Evolutionary conservation across 1,284 basidiomycete genomes (phyloP).

Genomic region (Rhizoctonia solani): DNA sequence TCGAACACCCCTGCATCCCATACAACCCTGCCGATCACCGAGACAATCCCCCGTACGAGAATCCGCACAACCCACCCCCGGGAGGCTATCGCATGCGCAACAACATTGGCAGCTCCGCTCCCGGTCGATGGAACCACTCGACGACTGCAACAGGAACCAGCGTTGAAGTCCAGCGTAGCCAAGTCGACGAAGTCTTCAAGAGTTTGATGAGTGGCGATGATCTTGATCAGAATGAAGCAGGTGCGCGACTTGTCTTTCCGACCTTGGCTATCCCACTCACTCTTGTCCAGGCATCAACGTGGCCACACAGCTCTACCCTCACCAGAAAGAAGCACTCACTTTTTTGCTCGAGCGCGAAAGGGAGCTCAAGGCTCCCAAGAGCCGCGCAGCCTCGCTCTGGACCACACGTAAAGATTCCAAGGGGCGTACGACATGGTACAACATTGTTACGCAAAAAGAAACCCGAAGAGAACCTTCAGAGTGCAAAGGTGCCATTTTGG

Average conservation of each 20-base stretch:
- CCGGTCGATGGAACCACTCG: conserved; percentile 60
- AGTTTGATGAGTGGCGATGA: conserved; percentile 86
- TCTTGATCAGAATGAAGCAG: conserved; percentile 80
- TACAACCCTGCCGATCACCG: conserved; percentile 62
- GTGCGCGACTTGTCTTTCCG: conserved; percentile 51
- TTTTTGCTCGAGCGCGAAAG: conserved; percentile 95
- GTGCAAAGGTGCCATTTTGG: conserved; percentile 88
- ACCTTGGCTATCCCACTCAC: conserved; percentile 32
- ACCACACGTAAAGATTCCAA: conserved; percentile 60
- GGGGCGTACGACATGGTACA: conserved; percentile 67
- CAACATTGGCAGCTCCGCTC: conserved; percentile 43
- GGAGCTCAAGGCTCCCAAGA: conserved; percentile 60
- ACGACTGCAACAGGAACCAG: conserved; percentile 67
- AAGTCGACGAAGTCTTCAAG: conserved; percentile 93
- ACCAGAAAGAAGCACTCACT: conserved; percentile 97
- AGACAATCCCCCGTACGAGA: conserved; percentile 74
- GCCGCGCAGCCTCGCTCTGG: conserved; percentile 76
- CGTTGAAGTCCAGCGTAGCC: conserved; percentile 89
- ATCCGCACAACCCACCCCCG: conserved; percentile 84
- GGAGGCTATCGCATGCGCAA: conserved; percentile 60
- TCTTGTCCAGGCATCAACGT: conserved; percentile 69
- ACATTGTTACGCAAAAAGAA: conserved; percentile 85
- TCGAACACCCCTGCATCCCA: conserved; percentile 72
- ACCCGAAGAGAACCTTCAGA: conserved; percentile 68
- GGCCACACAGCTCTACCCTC: conserved; percentile 89